Evolutionary conservation across 2,329 filamentous ascomycete genomes (phyloP), one percentile per base, ranked within the genome.

Genomic region (Microascus cirrosus): DNA sequence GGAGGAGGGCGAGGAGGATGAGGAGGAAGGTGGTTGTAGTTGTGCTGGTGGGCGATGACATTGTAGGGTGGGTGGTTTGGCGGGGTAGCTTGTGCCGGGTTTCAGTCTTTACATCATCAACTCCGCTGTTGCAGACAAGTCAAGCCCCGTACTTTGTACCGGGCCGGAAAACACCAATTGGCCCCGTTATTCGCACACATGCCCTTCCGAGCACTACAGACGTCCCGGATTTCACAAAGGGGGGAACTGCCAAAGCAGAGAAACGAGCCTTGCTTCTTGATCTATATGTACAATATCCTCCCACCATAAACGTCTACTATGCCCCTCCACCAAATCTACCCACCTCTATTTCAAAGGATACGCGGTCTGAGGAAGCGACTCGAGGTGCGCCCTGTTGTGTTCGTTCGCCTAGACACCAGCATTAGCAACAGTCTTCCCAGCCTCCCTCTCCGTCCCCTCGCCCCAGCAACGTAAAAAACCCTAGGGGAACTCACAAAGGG

Each of bases 351-450:
- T 80, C 59, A 97, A 81, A 45, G 93, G 93, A 72, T 94, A 95
- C 61, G 89, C 85, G 20, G 89, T 91, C 63, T 83, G 76, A 34
- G 90, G 87, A 18, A 93, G 81, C 59, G 92, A 86, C 75, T 96
- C 83, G 64, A 97, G 84, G 71, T 91, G 83, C 70, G 86, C 80
- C 70, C 90, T 83, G 79, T 96, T 84, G 68, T 95, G 87, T 72
- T 95, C 90, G 70, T 96, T 84, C 62, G 93, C 93, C 93, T 97
- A 61, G 18, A 45, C 15, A 2, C 15, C 2, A 7, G 13, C 13
- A 18, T 45, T 45, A 45, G 39, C 39, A 45, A 45, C 39, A 15
- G 39, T 18, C 11, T 45, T 45, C 39, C 39, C 4, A 18, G 36
- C 12, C 12, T 42, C 39, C 39, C 39, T 6, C 13, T 6, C 7